These are phyloP conservation scores for Proliferodiscus dingleyae DNA, from an alignment of 2,329 filamentous ascomycete genomes.

Conservation along the genomic window DNA sequence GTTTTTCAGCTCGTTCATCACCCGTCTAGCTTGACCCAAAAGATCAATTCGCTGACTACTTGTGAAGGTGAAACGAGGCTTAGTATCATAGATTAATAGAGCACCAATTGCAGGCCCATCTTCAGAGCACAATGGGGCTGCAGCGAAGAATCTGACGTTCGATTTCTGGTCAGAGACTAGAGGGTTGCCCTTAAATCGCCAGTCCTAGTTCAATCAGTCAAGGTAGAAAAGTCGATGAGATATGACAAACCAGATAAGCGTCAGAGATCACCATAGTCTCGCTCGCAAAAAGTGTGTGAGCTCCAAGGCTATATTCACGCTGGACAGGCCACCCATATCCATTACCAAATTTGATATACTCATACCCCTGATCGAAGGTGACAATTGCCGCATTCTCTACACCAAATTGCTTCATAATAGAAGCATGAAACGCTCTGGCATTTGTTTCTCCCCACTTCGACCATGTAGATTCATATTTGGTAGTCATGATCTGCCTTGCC, in stretches of 20 bases:
- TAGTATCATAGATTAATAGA: slow-evolving; percentile 28
- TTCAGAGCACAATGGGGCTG: slow-evolving; percentile 31
- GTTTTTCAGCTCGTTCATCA: slow-evolving; percentile 15
- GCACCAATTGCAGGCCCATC: slow-evolving; percentile 30
- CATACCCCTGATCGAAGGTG: slow-evolving; percentile 30
- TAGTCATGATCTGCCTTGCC: slow-evolving; percentile 19
- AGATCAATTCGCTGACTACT: slow-evolving; percentile 24
- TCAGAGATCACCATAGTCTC: slow-evolving; percentile 34
- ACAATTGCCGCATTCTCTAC: slow-evolving; percentile 30
- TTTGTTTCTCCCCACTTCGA: slow-evolving; percentile 18
- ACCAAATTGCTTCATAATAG: slow-evolving; percentile 27
- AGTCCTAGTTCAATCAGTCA: slow-evolving; percentile 29
- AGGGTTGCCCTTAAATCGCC: slow-evolving; percentile 33
- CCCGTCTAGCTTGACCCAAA: slow-evolving; percentile 24
- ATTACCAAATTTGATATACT: slow-evolving; percentile 31
- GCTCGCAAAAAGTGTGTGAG: slow-evolving; percentile 33
- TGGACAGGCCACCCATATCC: slow-evolving; percentile 25
- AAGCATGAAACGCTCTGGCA: slow-evolving; percentile 18
- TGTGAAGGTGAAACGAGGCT: slow-evolving; percentile 26
- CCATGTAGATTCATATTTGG: slow-evolving; percentile 23
- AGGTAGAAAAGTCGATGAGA: background rate
- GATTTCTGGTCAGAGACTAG: slow-evolving; percentile 24
- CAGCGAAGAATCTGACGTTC: slow-evolving; percentile 35
- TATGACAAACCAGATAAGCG: slow-evolving; percentile 27
- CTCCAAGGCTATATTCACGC: slow-evolving; percentile 31